phyloP scores from a whole-genome alignment of 768 basidiomycete genomes.

The Boletus sp. region DNA sequence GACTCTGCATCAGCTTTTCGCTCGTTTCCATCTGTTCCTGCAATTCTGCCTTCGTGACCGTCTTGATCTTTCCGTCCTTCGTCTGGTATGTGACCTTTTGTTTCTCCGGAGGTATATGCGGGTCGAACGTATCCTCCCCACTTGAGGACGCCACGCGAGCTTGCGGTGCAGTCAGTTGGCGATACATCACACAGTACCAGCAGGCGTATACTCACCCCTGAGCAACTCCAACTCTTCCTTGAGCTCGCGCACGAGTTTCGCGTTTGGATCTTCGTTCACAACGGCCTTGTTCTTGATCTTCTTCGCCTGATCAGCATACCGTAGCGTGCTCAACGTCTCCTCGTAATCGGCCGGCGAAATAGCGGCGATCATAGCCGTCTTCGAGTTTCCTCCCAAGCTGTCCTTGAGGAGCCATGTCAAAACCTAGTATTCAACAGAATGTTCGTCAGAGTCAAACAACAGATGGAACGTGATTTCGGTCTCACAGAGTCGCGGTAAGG shows the following conservation, averaged over 20 bases:
- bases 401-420: constrained; percentile 98
- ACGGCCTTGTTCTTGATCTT: constrained; percentile 99
- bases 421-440: constrained; percentile 48
- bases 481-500: constrained; percentile 96
- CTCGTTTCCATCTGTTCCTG: constrained; percentile 95
- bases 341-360: constrained; percentile 99
- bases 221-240: constrained; percentile 97
- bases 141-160: constrained; percentile 70
- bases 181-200: not conserved
- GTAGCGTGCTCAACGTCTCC: constrained; percentile 92
- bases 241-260: constrained; percentile 96
- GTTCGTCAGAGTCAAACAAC: constrained; percentile 5
- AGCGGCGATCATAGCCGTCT: constrained; percentile 99
- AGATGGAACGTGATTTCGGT: constrained; percentile 5
- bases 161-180: constrained; percentile 26
- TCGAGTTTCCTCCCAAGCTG: constrained; percentile 93
- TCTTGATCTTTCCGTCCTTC: constrained; percentile 90
- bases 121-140: constrained; percentile 79
- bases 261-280: constrained; percentile 99
- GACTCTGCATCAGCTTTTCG: constrained; percentile 90
- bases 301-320: constrained; percentile 99
- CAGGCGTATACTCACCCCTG: constrained; percentile 49
- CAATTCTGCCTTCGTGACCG: constrained; percentile 94
- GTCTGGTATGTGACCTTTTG: constrained; percentile 95
- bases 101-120: constrained; percentile 85